Evolutionary conservation across 176 grass and related monocot species (phyloP), one percentile per base, ranked within the genome.

Genomic region (Eleusine coracana): DNA sequence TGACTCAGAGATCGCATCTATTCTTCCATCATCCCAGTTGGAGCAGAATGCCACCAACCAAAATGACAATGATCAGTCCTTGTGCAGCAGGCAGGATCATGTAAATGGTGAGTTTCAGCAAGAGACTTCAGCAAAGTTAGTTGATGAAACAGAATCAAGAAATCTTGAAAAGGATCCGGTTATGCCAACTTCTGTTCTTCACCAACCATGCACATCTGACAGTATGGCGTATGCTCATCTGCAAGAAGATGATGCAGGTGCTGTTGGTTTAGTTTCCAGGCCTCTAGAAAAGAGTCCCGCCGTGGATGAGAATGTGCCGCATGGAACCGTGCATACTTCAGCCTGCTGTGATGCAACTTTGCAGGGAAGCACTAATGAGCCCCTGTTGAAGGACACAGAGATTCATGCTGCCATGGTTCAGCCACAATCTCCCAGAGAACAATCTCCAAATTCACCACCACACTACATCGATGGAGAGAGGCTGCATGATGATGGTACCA

Each of bases 71-170:
- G 81, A 74, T 71, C 75, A 80, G 29, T 68, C 75, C 16, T 46
- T 80, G 28, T 40, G 16, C 49, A 79, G 44, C 49, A 78, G 67
- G 38, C 56, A 44, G 4, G 73, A 68, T 77, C 68, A 49, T 67
- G 73, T 49, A 60, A 86, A 44, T 73, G 40, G 11, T 50, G 73
- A 67, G 40, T 68, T 82, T 86, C 78, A 73, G 55, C 77, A 77
- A 66, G 88, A 77, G 27, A 28, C 62, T 55, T 27, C 50, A 75
- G 15, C 54, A 75, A 49, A 64, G 85, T 76, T 60, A 37, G 38
- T 76, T 13, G 28, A 41, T n/a, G 66, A 28, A 82, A 67, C 27
- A 29, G 67, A 82, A n/a, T 37, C 66, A 66, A 36, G 59, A 86
- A 66, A 40, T 81, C 25, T 70, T 1, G 44, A 65, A 78, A 70